Evolutionary conservation across 225 moss, liverwort and hornwort species (phyloP).

Genomic region (Bryoerythrophyllum caledonicum): DNA sequence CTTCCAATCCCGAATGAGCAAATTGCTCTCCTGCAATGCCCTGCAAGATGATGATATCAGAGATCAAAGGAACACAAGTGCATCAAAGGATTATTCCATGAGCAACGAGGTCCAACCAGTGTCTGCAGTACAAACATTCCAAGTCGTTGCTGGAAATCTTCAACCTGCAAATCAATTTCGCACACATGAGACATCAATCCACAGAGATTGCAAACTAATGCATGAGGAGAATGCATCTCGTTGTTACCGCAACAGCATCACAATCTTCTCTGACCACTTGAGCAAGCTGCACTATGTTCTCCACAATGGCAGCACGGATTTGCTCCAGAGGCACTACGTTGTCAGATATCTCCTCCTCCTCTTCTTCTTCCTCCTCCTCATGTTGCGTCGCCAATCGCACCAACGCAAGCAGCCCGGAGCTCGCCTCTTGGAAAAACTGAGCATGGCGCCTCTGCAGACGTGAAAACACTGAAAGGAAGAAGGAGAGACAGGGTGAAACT

Average conservation of each 20-base stretch:
- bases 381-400: conserved; percentile 52
- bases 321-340: conserved; percentile 15
- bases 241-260: conserved; percentile 31
- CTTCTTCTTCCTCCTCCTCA: conserved; percentile 40
- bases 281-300: conserved; percentile 37
- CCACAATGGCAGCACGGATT: conserved; percentile 39
- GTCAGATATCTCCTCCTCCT: conserved; percentile 31
- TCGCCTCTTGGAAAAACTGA: conserved; percentile 72
- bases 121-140: conserved; percentile 65
- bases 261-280: conserved; percentile 30
- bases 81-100: conserved; percentile 35
- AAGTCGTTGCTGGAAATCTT: conserved; percentile 45
- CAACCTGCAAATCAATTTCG: conserved; percentile 40
- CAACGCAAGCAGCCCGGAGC: conserved; percentile 61
- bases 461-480: conserved; percentile 79
- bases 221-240: background rate
- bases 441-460: conserved; percentile 67
- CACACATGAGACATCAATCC: background rate
- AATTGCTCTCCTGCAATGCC: conserved; percentile 43
- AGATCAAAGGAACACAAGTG: background rate
- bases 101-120: conserved; percentile 51
- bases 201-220: background rate
- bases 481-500: conserved; percentile 2
- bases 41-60: conserved; percentile 27
- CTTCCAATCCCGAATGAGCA: conserved; percentile 26